Conservation (phyloP, 768 basidiomycete species). For the Trametes gibbosa region DNA sequence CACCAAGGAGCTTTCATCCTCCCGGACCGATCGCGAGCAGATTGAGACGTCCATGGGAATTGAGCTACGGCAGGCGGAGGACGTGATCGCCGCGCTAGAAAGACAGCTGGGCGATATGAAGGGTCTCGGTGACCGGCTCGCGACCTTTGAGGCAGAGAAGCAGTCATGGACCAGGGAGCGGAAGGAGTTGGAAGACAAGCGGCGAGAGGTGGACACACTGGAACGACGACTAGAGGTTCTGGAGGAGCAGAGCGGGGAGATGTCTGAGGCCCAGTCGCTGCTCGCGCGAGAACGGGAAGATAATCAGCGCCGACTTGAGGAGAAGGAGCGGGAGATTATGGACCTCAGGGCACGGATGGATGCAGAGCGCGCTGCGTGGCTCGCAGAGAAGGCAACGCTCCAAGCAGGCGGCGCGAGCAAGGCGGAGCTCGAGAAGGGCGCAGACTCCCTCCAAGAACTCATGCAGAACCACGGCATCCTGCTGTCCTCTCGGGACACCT, state of each 20-base stretch:
- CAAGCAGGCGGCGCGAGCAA: slow-evolving; percentile 35
- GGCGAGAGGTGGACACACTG: slow-evolving; percentile 34
- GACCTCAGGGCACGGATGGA: slow-evolving; percentile 42
- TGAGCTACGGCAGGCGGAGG: slow-evolving; percentile 67
- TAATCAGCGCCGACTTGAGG: slow-evolving; percentile 21
- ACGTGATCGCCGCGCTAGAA: slow-evolving; percentile 57
- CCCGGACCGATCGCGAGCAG: slow-evolving; percentile 67
- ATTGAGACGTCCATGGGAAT: slow-evolving; percentile 60
- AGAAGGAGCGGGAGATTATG: slow-evolving; percentile 37
- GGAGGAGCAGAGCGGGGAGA: slow-evolving; percentile 42
- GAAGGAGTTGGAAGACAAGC: slow-evolving; percentile 38
- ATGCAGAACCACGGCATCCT: slow-evolving; percentile 57
- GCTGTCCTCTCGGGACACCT: slow-evolving; percentile 36
- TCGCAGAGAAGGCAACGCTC: slow-evolving; percentile 45
- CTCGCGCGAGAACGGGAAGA: slow-evolving; percentile 36
- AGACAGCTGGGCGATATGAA: slow-evolving; percentile 51
- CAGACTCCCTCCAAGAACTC: slow-evolving; percentile 47
- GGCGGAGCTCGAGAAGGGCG: slow-evolving; percentile 47
- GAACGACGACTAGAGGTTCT: slow-evolving; percentile 41
- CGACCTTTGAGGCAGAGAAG: slow-evolving; percentile 47
- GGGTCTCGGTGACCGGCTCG: slow-evolving; percentile 37
- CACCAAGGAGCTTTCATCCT: slow-evolving; percentile 57
- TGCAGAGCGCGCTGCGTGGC: slow-evolving; percentile 48
- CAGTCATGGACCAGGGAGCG: slow-evolving; percentile 50
- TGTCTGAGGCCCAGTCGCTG: slow-evolving; percentile 39